phyloP scores from a whole-genome alignment of 2,329 filamentous ascomycete species.

The Thielaviopsis cerberus region DNA sequence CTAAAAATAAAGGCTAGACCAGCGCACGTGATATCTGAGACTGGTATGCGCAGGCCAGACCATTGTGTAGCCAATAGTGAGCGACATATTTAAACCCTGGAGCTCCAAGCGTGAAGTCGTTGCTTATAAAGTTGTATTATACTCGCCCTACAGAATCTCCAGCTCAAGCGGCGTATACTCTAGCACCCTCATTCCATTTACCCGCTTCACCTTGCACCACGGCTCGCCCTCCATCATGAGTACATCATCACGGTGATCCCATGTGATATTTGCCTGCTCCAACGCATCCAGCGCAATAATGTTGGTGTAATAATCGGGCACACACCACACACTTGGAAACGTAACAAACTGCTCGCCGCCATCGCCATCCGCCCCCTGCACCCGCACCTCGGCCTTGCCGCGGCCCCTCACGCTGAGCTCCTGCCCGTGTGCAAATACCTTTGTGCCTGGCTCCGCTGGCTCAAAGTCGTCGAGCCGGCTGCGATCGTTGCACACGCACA shows the following conservation, averaged over 20 bases:
- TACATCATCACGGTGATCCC: conserved; percentile 8
- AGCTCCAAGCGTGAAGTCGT: no score
- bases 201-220: conserved; percentile 8
- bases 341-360: conserved; percentile 4
- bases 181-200: conserved; percentile 10
- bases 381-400: conserved; percentile 7
- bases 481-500: conserved; percentile 9
- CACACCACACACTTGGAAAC: conserved; percentile 8
- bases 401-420: conserved; percentile 1
- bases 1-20: no score
- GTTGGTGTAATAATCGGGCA: conserved; percentile 10
- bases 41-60: no score
- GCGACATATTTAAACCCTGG: no score
- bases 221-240: conserved; percentile 7
- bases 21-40: no score
- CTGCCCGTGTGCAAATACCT: conserved; percentile 5
- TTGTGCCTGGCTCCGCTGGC: background rate
- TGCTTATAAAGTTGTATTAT: no score
- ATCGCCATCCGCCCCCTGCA: background rate
- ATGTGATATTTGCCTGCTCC: conserved; percentile 5
- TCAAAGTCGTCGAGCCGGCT: conserved; percentile 6
- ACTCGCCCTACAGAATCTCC: conserved; percentile 8
- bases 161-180: conserved; percentile 5
- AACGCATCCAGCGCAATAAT: conserved; percentile 7
- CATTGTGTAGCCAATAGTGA: no score